Percentiles rank a stretch among this genome's conserved stretches.
These are phyloP conservation scores for Candida manassasensis DNA, from an alignment of 805 yeast species.

Conservation along the genomic window DNA sequence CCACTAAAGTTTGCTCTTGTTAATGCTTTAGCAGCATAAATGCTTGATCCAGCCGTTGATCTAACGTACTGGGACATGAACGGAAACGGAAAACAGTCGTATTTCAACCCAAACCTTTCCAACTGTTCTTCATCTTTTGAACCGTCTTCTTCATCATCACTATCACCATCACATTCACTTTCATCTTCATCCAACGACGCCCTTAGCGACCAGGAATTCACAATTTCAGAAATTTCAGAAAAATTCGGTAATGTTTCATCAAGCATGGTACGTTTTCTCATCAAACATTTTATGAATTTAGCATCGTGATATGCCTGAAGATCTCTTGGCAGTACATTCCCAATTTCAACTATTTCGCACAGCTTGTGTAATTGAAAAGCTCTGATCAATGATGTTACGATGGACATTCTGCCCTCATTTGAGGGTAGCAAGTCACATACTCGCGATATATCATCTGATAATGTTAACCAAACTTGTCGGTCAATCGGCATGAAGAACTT, in stretches of 20 bases:
- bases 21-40: constrained; percentile 43
- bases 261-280: constrained; percentile 18
- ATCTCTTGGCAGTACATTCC: constrained; percentile 30
- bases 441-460: constrained; percentile 13
- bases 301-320: constrained; percentile 47
- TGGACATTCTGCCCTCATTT: constrained; percentile 46
- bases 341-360: constrained; percentile 20
- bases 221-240: not conserved
- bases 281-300: constrained; percentile 37
- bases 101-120: constrained; percentile 43
- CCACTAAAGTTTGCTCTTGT: constrained; percentile 6
- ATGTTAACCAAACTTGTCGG: constrained; percentile 19
- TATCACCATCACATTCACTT: constrained; percentile 6
- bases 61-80: constrained; percentile 45
- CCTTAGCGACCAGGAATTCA: constrained; percentile 1
- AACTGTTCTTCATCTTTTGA: constrained; percentile 13
- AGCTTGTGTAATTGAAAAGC: constrained; percentile 34
- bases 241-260: constrained; percentile 10
- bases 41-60: constrained; percentile 52
- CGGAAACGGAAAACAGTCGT: constrained; percentile 65
- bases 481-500: not conserved
- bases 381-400: constrained; percentile 37
- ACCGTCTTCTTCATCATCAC: constrained; percentile 6
- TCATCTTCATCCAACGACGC: constrained; percentile 2
- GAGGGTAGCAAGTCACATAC: constrained; percentile 47